These are phyloP conservation scores for Candida corydali DNA, from an alignment of 805 yeast genomes.

Conservation along the genomic window DNA sequence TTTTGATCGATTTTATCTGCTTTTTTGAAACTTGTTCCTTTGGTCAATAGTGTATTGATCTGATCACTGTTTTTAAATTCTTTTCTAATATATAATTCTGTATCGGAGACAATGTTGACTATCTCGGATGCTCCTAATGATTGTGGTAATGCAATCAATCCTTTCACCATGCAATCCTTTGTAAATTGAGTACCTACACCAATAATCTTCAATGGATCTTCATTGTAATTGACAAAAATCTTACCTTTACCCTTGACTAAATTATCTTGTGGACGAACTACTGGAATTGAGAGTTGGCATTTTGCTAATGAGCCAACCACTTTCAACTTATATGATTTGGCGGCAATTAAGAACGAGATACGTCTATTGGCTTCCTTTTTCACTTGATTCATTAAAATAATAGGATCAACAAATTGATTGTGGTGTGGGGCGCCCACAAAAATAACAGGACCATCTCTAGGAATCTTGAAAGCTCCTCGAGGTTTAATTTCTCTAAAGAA, in stretches of 20 bases:
- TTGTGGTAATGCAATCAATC: conserved; percentile 72
- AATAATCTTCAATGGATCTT: conserved; percentile 49
- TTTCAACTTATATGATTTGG: conserved; percentile 58
- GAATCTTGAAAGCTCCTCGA: conserved; percentile 76
- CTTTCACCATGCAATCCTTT: conserved; percentile 55
- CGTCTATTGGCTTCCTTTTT: conserved; percentile 62
- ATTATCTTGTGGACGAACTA: conserved; percentile 87
- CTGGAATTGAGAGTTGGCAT: conserved; percentile 82
- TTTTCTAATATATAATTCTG: conserved; percentile 61
- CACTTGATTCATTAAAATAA: conserved; percentile 79
- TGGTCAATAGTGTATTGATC: conserved; percentile 38
- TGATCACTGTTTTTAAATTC: conserved; percentile 58
- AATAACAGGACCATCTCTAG: conserved; percentile 75
- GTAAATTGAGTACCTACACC: conserved; percentile 72
- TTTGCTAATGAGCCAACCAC: conserved; percentile 76
- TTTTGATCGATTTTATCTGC: conserved; percentile 88
- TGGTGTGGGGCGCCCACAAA: conserved; percentile 98
- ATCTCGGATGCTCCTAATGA: conserved; percentile 76
- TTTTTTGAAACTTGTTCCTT: conserved; percentile 58
- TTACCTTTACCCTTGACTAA: conserved; percentile 64
- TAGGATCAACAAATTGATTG: conserved; percentile 83
- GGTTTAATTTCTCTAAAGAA: conserved; percentile 89
- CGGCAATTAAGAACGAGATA: conserved; percentile 82
- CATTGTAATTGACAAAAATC: conserved; percentile 49
- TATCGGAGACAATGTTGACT: conserved; percentile 63